Conservation (phyloP, 495 filamentous ascomycete genomes). For the Podospora pseudopauciseta region DNA sequence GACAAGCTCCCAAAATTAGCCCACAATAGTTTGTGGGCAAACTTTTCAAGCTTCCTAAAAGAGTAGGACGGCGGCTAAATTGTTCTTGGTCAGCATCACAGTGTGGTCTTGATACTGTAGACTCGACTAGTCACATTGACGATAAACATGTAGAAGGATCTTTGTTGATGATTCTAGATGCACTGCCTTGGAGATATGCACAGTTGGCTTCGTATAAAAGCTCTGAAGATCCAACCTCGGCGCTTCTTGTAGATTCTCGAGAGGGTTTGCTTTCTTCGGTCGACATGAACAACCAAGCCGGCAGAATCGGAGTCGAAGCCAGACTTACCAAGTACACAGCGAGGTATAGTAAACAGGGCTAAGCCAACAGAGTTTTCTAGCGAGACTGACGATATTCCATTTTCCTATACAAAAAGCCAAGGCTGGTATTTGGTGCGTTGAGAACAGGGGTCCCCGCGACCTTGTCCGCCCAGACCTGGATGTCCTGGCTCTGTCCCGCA, state of each 20-base stretch:
- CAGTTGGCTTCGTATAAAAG: neutral
- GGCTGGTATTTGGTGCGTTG: neutral
- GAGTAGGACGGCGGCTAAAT: constrained; percentile 33
- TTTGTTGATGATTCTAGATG: neutral
- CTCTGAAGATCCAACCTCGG: neutral
- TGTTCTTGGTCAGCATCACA: constrained; percentile 17
- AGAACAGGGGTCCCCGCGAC: constrained; percentile 20
- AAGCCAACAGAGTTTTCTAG: neutral
- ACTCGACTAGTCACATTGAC: neutral
- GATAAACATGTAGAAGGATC: neutral
- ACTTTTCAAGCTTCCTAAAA: constrained; percentile 20
- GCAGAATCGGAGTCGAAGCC: neutral
- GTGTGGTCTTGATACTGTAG: neutral
- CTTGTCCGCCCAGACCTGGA: constrained; percentile 11
- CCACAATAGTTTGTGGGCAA: constrained; percentile 15
- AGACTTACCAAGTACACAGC: neutral
- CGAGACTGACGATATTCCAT: neutral
- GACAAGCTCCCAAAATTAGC: constrained; percentile 20
- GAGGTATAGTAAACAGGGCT: too few species aligned
- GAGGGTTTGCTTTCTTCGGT: neutral
- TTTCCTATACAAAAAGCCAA: constrained; percentile 16
- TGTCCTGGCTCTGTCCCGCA: constrained; percentile 23
- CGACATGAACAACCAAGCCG: neutral
- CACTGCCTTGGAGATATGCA: neutral
- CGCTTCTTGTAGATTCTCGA: neutral